Base-by-base conservation (phyloP, 306 rosid genomes). In the Crotalaria pallida region DNA sequence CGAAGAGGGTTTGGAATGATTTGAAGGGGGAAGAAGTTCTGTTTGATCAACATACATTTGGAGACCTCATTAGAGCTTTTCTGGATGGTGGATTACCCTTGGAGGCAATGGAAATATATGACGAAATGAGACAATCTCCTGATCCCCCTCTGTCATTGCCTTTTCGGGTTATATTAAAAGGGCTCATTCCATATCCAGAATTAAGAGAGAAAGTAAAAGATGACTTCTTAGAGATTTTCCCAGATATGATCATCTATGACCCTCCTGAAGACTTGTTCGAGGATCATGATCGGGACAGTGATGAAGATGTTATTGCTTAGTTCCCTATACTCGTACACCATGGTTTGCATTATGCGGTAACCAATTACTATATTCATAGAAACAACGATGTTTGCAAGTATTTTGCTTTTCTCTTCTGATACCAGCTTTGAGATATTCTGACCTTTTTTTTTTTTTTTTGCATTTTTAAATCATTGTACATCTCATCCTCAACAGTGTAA, bases 21-120 rank as follows among this genome's bases (percentile, higher is more conserved):
- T 79, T 93, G 66, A 88, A 88, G 71, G 65, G 72, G 9, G 97
- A 90, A 80, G 86, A 47, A 13, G 96, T 90, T 59, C 53, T 85
- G 11, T 93, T 93, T 78, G 97, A 93, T 81, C 98, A 93, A 74
- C 98, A 93, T 77, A 93, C 98, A 70, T 93, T 90, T 59, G 98
- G 97, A 76, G 98, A 90, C 73, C 77, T 93, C 44, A 65, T 88
- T 5, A 78, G 97, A 75, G 84, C 89, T 58, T 93, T 79, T 71
- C 79, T 85, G 17, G 98, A 93, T 34, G 76, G 79, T 45, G 87
- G 85, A 48, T 81, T 90, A 83, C 77, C 92, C 47, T 82, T 76
- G 0, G 96, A 87, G 80, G 97, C 97, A 23, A 93, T 84, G 94
- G 81, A 79, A 45, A 88, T 88, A 61, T 93, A 90, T 53, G 81